These are phyloP conservation scores for Ambrosiella xylebori DNA, from an alignment of 2,329 filamentous ascomycete species.

Conservation along the genomic window DNA sequence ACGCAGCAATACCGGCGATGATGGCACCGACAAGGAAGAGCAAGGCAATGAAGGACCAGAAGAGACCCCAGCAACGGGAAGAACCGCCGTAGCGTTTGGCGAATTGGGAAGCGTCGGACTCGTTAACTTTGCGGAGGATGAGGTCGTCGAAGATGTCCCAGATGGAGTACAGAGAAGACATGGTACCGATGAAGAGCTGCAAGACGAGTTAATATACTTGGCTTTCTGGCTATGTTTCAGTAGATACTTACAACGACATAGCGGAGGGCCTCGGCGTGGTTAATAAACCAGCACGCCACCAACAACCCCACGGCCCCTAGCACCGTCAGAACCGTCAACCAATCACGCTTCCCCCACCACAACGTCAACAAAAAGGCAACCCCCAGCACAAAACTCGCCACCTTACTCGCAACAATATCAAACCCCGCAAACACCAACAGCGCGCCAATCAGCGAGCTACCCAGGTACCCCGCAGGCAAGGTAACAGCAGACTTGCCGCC, in stretches of 20 bases:
- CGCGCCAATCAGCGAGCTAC: constrained; percentile 59
- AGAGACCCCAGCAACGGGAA: constrained; percentile 63
- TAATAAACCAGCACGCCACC: constrained; percentile 64
- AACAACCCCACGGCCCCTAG: constrained; percentile 53
- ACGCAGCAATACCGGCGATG: constrained; percentile 59
- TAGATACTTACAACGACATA: constrained; percentile 44
- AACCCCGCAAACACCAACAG: constrained; percentile 66
- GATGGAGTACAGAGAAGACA: constrained; percentile 63
- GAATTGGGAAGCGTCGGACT: constrained; percentile 63
- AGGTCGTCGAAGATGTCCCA: constrained; percentile 79
- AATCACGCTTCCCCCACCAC: constrained; percentile 67
- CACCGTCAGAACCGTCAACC: constrained; percentile 57
- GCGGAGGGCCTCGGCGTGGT: constrained; percentile 53
- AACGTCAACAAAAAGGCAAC: constrained; percentile 62
- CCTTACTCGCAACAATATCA: constrained; percentile 62
- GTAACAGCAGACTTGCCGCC: constrained; percentile 55
- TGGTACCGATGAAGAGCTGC: constrained; percentile 62
- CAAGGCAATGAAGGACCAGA: constrained; percentile 59
- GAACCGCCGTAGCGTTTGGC: constrained; percentile 63
- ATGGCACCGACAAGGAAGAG: constrained; percentile 57
- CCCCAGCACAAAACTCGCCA: constrained; percentile 57
- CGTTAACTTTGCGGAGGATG: constrained; percentile 64
- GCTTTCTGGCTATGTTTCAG: neutral
- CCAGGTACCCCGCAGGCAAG: constrained; percentile 61
- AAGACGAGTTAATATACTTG: neutral